A percentile compares a stretch with the other conserved stretches of the same genome.
Conservation (phyloP, 441 rosid genomes). For the Populus hybrid region DNA sequence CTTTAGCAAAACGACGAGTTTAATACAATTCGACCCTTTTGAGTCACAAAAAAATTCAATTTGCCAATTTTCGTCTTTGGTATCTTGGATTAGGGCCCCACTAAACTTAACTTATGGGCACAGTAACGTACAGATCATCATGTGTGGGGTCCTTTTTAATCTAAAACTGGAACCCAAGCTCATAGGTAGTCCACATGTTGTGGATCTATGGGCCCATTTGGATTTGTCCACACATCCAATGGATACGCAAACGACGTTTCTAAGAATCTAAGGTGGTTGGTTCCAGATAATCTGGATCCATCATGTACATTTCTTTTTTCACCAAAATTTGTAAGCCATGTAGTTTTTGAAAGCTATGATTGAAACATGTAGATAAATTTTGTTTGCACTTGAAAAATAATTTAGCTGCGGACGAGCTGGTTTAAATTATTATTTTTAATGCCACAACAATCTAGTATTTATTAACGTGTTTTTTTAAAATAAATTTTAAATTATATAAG, state of each 20-base stretch:
- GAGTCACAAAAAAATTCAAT: background rate
- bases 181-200: background rate
- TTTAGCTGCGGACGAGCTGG: background rate
- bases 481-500: too few relatives aligned
- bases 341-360: background rate
- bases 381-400: background rate
- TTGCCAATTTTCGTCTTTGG: background rate
- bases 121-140: background rate
- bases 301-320: background rate
- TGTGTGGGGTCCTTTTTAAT: conserved; percentile 7
- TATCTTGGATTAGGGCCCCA: too few relatives aligned
- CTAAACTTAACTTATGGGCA: too few relatives aligned
- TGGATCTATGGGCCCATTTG: background rate
- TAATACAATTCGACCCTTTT: background rate
- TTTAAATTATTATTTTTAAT: background rate
- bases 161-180: background rate
- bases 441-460: too few relatives aligned
- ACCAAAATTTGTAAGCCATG: conserved; percentile 2
- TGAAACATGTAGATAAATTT: background rate
- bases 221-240: background rate
- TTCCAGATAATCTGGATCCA: background rate
- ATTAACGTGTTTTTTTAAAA: too few relatives aligned
- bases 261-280: background rate
- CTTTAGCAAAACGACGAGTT: background rate
- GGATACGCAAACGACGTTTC: background rate